Percentiles rank a stretch among this genome's conserved stretches.
phyloP scores from a whole-genome alignment of 352 stramenopile genomes.

The Globisporangium iwayamae region DNA sequence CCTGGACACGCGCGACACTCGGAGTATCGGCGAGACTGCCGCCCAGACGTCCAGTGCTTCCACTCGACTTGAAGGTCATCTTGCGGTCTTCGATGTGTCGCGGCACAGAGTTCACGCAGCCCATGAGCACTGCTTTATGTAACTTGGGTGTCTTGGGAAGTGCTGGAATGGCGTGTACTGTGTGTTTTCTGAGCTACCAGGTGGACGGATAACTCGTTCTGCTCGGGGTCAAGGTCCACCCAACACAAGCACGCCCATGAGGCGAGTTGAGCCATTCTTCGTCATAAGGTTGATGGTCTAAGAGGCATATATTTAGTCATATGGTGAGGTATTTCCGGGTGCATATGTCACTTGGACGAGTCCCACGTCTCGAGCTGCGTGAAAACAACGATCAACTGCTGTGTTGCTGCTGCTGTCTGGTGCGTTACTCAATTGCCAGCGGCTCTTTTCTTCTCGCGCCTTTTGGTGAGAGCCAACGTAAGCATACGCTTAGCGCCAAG shows the following conservation, averaged over 20 bases:
- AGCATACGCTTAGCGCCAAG: neutral
- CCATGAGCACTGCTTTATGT: neutral
- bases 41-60: neutral
- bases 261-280: neutral
- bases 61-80: neutral
- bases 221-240: neutral
- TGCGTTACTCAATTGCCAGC: neutral
- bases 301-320: neutral
- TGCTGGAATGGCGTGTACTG: neutral
- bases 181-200: neutral
- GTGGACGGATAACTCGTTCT: neutral
- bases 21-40: slow-evolving; percentile 18
- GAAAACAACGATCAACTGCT: neutral
- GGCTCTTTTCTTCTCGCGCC: neutral
- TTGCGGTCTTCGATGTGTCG: neutral
- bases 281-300: neutral
- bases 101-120: neutral
- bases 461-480: slow-evolving; percentile 6
- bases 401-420: neutral
- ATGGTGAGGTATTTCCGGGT: neutral
- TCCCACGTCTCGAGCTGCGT: neutral
- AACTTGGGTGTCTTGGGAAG: neutral
- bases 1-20: slow-evolving; percentile 37
- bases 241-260: neutral
- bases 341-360: neutral